These are phyloP conservation scores for Westerdykella aurantiaca DNA, from an alignment of 2,329 filamentous ascomycete genomes.

Conservation along the genomic window DNA sequence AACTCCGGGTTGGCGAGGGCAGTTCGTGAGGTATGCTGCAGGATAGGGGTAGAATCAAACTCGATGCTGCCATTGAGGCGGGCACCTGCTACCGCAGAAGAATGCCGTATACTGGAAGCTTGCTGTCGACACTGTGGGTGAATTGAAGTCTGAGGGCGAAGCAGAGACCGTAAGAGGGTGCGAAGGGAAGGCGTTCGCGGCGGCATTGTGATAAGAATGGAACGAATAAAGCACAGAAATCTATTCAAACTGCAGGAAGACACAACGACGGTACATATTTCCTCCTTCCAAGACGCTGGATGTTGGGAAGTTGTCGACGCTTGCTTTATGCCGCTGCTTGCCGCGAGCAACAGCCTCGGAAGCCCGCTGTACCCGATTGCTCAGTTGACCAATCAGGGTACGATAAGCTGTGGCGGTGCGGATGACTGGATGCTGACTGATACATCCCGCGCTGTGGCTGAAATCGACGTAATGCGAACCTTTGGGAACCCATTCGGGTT, in stretches of 20 bases:
- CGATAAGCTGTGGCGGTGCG: too few species aligned
- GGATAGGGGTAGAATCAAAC: slow-evolving; percentile 73
- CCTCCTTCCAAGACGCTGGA: neutral
- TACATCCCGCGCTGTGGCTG: too few species aligned
- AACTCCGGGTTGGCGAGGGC: slow-evolving; percentile 69
- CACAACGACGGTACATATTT: slow-evolving; percentile 3
- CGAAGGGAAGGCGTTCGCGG: slow-evolving; percentile 27
- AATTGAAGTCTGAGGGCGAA: slow-evolving; percentile 22
- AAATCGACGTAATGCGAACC: neutral
- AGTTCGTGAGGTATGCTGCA: slow-evolving; percentile 71
- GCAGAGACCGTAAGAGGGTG: slow-evolving; percentile 25
- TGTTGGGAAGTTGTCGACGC: neutral
- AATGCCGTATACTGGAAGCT: slow-evolving; percentile 38
- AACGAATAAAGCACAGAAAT: neutral
- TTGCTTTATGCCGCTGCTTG: neutral
- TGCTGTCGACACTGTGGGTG: slow-evolving; percentile 20
- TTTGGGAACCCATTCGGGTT: neutral
- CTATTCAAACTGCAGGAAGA: slow-evolving; percentile 3
- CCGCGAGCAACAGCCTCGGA: too few species aligned
- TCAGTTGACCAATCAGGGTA: too few species aligned
- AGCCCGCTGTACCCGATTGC: too few species aligned
- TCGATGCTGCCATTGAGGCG: slow-evolving; percentile 81
- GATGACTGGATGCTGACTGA: too few species aligned
- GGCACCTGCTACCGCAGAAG: slow-evolving; percentile 45
- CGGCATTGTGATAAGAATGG: slow-evolving; percentile 16